Conservation (phyloP, 2,329 filamentous ascomycete genomes). For the Cytospora piceicola region DNA sequence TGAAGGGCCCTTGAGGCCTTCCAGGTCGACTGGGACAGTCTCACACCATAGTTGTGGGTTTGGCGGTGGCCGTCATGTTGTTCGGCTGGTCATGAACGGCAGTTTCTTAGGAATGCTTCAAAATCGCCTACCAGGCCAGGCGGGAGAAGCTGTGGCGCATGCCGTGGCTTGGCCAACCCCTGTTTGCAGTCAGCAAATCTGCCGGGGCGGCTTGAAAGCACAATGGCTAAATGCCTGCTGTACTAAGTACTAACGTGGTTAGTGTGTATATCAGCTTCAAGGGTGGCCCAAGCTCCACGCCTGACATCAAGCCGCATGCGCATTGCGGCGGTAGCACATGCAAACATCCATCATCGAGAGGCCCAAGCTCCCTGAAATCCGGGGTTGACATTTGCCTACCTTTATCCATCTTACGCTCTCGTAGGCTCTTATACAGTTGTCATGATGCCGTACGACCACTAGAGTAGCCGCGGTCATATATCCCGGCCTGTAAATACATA, state of each 20-base stretch:
- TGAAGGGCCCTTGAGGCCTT: constrained; percentile 24
- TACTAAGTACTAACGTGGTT: too few relatives aligned
- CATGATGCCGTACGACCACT: not conserved
- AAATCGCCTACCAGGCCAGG: constrained; percentile 11
- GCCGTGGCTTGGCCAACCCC: not conserved
- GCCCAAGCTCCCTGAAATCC: not conserved
- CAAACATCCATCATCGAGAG: not conserved
- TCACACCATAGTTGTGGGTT: constrained; percentile 22
- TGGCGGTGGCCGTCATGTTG: constrained; percentile 23
- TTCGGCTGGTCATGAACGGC: constrained; percentile 22
- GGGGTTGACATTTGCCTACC: not conserved
- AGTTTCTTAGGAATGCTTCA: constrained; percentile 13
- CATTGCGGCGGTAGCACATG: not conserved
- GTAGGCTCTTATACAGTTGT: too few relatives aligned
- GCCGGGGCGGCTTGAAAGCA: not conserved
- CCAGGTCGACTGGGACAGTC: constrained; percentile 18
- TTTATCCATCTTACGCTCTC: too few relatives aligned
- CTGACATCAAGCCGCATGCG: not conserved
- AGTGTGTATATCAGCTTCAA: not conserved
- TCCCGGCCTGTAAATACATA: too few relatives aligned
- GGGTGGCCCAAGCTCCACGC: not conserved
- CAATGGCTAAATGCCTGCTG: too few relatives aligned
- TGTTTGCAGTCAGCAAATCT: too few relatives aligned
- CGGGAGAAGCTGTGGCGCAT: constrained; percentile 10
- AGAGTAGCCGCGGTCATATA: not conserved